Evolutionary conservation across 306 rosid genomes (phyloP), one percentile per base, ranked within the genome.

Genomic region (Dryas drummondii): DNA sequence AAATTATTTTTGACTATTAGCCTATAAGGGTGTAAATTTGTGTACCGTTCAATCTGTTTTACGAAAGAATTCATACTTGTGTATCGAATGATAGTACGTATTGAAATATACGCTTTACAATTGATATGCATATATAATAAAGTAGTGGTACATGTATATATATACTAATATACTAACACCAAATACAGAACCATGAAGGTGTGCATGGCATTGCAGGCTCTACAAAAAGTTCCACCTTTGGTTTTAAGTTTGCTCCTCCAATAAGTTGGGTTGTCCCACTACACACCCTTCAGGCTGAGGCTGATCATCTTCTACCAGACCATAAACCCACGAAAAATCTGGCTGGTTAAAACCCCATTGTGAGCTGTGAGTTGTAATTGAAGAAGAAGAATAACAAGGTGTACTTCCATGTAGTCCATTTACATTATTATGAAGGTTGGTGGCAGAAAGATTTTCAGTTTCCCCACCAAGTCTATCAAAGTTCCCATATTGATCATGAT

Each of bases 231-330:
- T 27, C 37, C 37, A 27, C 37, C 37, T 27, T 2, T 27, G 37
- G 37, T 27, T 27, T 41, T 56, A 13, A 19, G 13, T 45, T 17
- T 55, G 59, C 27, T 44, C 32, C 5, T 64, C 68, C 13, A 15
- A 11, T 5, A 57, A 44, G 10, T 22, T 72, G 61, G 65, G n/a
- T 44, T 52, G 61, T 12, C 47, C 47, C 57, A 13, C 54, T 50
- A 13, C 15, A 7, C 27, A 69, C 58, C 59, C 60, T 12, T 17
- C 4, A 13, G 40, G 44, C 37, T 32, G 1, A 55, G 32, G 49
- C 49, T 47, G 44, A 57, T 65, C 72, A 63, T 65, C 72, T 54
- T 54, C 66, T 26, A 55, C 73, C 66, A 46, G 60, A 10, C 52
- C 53, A 8, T 44, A 53, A 26, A 66, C 67, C 50, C 59, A 55